Evolutionary conservation across 495 filamentous ascomycete species (phyloP), one percentile per base, ranked within the genome.

Genomic region (Tuber borchii): DNA sequence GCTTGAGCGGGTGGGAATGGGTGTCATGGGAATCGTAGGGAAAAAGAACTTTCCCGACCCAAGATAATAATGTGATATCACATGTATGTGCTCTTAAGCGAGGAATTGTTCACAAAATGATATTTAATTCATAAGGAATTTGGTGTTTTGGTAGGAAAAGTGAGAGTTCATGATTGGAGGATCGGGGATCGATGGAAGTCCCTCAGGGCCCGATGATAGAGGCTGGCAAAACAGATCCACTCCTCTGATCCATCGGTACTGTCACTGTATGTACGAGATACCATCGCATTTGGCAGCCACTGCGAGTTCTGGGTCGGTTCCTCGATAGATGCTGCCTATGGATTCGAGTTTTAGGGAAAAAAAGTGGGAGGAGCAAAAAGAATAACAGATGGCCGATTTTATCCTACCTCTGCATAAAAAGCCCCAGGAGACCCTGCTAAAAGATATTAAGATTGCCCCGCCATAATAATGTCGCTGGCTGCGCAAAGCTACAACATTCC

Each of bases 51-150:
- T 31, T 34, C 56, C 56, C 26, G 56, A 65, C 56, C 56, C 56
- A 65, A 34, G 56, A 65, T 65, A 61, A 61, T 26, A 78, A 79
- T 79, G 78, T 79, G 78, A 79, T 79, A 79, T 79, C 78, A 79
- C 78, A 79, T 79, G 78, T 79, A 75, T 69, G 56, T 71, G 73
- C 72, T 73, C 76, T 68, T 79, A 79, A 79, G 78, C 78, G 77
- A 79, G 77, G 76, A 65, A 17, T 17, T 34, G 12, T 65, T 65
- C 56, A 65, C 56, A 65, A 65, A 65, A 65, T 65, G 56, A 34
- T 34, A 65, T 65, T 65, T 7, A 34, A 34, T 65, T 19, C 56
- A 34, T 65, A 65, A 34, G 56, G 56, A 65, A 65, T 31, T 34
- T 65, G 26, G 56, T 34, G n/a, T 65, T 65, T 65, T 65, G 26